Evolutionary conservation across 225 moss, liverwort and hornwort species (phyloP).

Genomic region (Physcomitrellopsis africana): DNA sequence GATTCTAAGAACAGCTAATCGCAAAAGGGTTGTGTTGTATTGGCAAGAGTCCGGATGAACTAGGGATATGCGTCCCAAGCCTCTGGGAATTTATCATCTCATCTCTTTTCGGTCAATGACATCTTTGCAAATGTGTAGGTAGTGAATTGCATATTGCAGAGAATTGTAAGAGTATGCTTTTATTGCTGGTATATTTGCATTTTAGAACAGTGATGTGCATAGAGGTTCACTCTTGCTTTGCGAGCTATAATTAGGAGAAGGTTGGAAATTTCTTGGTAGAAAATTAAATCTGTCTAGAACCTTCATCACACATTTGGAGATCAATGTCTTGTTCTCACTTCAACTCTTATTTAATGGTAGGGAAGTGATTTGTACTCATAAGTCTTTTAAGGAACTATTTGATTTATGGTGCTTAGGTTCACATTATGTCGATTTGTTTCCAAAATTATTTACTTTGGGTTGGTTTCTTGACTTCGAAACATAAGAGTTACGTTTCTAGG

Average conservation of each 20-base stretch:
- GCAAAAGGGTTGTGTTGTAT: not conserved
- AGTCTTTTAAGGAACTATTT: not conserved
- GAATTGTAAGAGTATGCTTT: not conserved
- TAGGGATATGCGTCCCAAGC: no score
- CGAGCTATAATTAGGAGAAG: no score
- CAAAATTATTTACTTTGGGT: not conserved
- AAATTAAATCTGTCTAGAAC: no score
- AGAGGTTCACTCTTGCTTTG: no score
- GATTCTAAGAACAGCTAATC: not conserved
- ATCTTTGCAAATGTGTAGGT: not conserved
- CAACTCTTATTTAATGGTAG: not conserved
- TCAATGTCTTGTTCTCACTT: not conserved
- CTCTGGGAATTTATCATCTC: not conserved
- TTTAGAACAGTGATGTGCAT: constrained; percentile 1
- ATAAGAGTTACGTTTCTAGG: not conserved
- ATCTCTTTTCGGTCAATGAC: not conserved
- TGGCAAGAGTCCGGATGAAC: not conserved
- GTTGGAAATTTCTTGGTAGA: no score
- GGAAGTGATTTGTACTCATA: not conserved
- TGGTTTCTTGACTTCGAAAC: not conserved
- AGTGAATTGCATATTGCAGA: not conserved
- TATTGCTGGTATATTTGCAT: not conserved
- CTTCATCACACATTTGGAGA: constrained; percentile 12
- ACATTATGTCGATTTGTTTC: not conserved
- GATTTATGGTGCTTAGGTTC: not conserved